Percentiles rank a stretch among this genome's conserved stretches.
Evolutionary conservation across 495 filamentous ascomycete species (phyloP).

Genomic region (Podospora pseudopauciseta): DNA sequence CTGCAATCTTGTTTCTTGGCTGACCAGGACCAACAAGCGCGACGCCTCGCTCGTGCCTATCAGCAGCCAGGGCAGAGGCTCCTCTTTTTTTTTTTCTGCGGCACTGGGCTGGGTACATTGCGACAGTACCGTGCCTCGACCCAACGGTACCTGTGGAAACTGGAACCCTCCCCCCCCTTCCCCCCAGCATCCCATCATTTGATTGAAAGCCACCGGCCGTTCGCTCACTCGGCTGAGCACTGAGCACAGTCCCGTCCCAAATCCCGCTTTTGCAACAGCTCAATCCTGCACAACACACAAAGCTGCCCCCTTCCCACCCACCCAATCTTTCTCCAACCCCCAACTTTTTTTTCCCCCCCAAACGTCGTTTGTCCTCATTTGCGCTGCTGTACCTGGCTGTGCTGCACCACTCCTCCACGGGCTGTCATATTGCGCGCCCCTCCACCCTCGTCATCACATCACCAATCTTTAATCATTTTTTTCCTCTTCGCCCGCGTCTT

Average conservation of each 20-base stretch:
- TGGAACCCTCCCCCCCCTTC: neutral
- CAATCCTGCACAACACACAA: constrained; percentile 20
- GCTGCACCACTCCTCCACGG: constrained; percentile 20
- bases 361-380: constrained; percentile 22
- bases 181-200: constrained; percentile 28
- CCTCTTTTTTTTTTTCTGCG: constrained; percentile 12
- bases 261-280: constrained; percentile 24
- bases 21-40: neutral
- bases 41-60: neutral
- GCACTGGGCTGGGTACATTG: constrained; percentile 9
- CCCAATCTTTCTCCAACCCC: constrained; percentile 34
- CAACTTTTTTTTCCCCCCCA: constrained; percentile 29
- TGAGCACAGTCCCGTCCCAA: constrained; percentile 14
- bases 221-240: constrained; percentile 8
- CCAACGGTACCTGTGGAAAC: constrained; percentile 12
- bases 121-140: constrained; percentile 4
- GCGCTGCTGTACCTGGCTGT: constrained; percentile 29
- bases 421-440: constrained; percentile 30
- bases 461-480: constrained; percentile 26
- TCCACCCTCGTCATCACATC: constrained; percentile 40
- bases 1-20: neutral
- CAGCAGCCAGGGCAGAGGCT: neutral
- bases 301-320: constrained; percentile 28
- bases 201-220: constrained; percentile 13
- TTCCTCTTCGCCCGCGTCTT: constrained; percentile 15